Conservation (phyloP, 257 asterid genomes). For the Jaltomata sinuosa region DNA sequence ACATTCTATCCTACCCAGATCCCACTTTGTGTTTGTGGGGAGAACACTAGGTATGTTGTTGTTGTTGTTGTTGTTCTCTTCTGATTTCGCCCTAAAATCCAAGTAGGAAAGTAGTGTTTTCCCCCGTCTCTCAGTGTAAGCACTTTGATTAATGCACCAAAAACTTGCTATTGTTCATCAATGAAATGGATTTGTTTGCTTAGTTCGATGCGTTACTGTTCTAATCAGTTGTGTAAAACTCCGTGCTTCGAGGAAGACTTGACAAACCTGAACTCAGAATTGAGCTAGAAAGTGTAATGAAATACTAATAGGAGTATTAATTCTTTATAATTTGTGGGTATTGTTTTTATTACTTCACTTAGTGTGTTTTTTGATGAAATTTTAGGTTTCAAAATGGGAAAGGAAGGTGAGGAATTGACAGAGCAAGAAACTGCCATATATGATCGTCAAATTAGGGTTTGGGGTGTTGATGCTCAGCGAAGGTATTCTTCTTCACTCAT, state of each 20-base stretch:
- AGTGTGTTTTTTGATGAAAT: background rate
- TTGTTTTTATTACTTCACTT: background rate
- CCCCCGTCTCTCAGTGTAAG: background rate
- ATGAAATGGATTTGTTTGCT: background rate
- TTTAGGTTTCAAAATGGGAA: background rate
- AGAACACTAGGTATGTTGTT: no score
- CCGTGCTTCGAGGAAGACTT: background rate
- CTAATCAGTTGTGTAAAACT: background rate
- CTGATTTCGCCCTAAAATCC: background rate
- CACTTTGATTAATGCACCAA: no score
- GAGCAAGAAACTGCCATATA: constrained; percentile 97
- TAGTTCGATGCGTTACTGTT: background rate
- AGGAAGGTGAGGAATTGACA: constrained; percentile 35
- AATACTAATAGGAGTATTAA: no score
- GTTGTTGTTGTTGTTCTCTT: no score
- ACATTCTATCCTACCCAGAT: no score
- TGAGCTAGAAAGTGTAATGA: background rate
- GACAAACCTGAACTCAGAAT: background rate
- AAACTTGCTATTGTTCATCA: background rate
- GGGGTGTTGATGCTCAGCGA: constrained; percentile 99
- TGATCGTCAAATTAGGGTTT: constrained; percentile 97
- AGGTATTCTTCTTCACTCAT: constrained; percentile 28
- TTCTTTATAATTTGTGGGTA: background rate
- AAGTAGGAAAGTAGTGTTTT: background rate
- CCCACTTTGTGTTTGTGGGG: no score